Evolutionary conservation across 345 rosid species (phyloP).

Genomic region (Excoecaria cochinchinensis): DNA sequence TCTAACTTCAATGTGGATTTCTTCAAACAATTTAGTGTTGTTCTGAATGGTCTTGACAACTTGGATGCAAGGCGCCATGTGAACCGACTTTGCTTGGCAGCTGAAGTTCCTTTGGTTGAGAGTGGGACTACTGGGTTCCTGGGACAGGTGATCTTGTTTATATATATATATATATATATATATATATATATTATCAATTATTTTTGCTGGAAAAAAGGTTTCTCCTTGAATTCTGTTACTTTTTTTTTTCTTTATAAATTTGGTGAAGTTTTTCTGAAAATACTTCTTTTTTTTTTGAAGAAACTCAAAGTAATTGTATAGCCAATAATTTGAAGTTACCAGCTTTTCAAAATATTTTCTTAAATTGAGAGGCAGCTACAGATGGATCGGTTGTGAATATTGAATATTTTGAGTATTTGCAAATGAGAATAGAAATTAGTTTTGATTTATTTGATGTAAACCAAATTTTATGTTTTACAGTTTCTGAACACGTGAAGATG

Average conservation of each 20-base stretch:
- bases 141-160: conserved; percentile 94
- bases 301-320: no score
- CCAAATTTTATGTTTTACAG: not conserved
- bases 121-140: conserved; percentile 99
- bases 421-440: not conserved
- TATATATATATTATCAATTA: no score
- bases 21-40: conserved; percentile 90
- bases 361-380: not conserved
- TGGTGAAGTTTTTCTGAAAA: no score
- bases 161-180: no score
- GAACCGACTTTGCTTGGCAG: conserved; percentile 97
- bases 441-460: not conserved
- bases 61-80: conserved; percentile 96
- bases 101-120: conserved; percentile 93
- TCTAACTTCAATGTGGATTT: conserved; percentile 79
- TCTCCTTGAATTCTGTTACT: no score
- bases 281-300: no score
- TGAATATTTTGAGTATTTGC: not conserved
- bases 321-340: not conserved
- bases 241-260: no score
- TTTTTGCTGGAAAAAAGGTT: no score
- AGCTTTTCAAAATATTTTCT: not conserved
- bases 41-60: conserved; percentile 96
- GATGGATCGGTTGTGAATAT: not conserved
- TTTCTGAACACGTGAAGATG: not conserved